These are phyloP conservation scores for Rhizoclosmatium sp. DNA, from an alignment of 192 early-diverging fungal species.

Conservation along the genomic window DNA sequence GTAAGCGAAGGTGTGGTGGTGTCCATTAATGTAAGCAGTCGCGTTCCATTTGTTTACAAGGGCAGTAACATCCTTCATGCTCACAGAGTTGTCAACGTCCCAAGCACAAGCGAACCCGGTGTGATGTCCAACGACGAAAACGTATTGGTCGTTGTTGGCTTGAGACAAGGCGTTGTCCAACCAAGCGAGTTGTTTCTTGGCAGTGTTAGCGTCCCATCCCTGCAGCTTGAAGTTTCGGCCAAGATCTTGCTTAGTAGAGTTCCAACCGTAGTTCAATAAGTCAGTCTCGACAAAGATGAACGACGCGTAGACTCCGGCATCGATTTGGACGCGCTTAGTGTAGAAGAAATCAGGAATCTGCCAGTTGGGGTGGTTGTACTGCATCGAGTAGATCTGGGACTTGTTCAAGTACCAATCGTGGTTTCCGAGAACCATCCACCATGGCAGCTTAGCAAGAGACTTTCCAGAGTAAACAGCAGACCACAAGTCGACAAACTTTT, in stretches of 20 bases:
- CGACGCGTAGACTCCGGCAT: neutral
- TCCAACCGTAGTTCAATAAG: constrained; percentile 31
- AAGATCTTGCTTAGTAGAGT: constrained; percentile 1
- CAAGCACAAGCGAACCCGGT: constrained; percentile 18
- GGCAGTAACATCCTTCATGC: constrained; percentile 11
- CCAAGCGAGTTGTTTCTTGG: constrained; percentile 37
- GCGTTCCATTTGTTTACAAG: constrained; percentile 35
- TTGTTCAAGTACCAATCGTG: constrained; percentile 39
- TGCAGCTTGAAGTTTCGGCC: constrained; percentile 29
- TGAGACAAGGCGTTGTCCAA: constrained; percentile 26
- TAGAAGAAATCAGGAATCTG: constrained; percentile 35
- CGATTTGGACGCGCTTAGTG: constrained; percentile 26
- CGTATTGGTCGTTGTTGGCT: constrained; percentile 32
- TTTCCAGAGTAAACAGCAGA: neutral
- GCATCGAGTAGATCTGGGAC: constrained; percentile 17
- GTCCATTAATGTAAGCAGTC: constrained; percentile 30
- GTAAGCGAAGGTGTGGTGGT: constrained; percentile 32
- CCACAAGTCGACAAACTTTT: constrained; percentile 20
- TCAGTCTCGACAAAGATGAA: constrained; percentile 43
- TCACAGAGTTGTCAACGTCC: constrained; percentile 2
- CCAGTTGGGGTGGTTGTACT: constrained; percentile 29
- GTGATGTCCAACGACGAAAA: constrained; percentile 40
- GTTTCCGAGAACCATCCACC: constrained; percentile 27
- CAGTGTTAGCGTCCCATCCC: constrained; percentile 32
- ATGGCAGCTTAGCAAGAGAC: constrained; percentile 16